Evolutionary conservation across 495 filamentous ascomycete genomes (phyloP).

Genomic region (Chaetomium tenue): DNA sequence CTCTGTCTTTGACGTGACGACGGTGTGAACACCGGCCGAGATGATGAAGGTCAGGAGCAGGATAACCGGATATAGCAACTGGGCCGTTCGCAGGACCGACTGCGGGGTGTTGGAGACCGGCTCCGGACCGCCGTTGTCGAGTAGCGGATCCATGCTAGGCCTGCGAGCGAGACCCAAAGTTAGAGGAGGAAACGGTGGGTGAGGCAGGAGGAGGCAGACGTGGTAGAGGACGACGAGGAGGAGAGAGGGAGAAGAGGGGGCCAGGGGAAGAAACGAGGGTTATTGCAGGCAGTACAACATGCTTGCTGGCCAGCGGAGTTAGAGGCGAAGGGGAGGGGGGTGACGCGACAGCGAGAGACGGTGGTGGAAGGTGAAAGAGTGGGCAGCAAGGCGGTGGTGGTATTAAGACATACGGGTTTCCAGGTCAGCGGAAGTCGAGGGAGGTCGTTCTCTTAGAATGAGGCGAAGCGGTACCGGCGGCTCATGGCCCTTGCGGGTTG

Average conservation of each 20-base stretch:
- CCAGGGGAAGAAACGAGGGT: background rate
- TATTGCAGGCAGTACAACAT: conserved; percentile 19
- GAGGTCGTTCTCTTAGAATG: conserved; percentile 16
- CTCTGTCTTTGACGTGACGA: conserved; percentile 45
- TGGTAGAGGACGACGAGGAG: background rate
- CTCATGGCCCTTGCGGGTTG: conserved; percentile 34
- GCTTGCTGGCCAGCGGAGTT: conserved; percentile 13
- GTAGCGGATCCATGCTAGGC: conserved; percentile 33
- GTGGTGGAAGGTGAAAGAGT: conserved; percentile 8
- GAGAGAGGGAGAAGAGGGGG: background rate
- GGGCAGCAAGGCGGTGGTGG: background rate
- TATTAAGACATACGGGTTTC: conserved; percentile 25
- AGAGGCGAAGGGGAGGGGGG: background rate
- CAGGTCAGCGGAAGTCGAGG: background rate
- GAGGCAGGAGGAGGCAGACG: conserved; percentile 4
- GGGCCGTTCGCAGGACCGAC: conserved; percentile 38
- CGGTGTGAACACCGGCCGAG: conserved; percentile 44
- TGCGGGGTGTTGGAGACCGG: conserved; percentile 35
- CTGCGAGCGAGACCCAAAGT: conserved; percentile 18
- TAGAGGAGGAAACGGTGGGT: conserved; percentile 19
- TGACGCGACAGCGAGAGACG: conserved; percentile 4
- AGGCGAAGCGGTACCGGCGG: conserved; percentile 29
- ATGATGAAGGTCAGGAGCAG: conserved; percentile 46
- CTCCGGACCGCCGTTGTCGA: conserved; percentile 22
- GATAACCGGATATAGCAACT: conserved; percentile 46